phyloP scores from a whole-genome alignment of 2,329 filamentous ascomycete species.

The Neocucurbitaria cava region DNA sequence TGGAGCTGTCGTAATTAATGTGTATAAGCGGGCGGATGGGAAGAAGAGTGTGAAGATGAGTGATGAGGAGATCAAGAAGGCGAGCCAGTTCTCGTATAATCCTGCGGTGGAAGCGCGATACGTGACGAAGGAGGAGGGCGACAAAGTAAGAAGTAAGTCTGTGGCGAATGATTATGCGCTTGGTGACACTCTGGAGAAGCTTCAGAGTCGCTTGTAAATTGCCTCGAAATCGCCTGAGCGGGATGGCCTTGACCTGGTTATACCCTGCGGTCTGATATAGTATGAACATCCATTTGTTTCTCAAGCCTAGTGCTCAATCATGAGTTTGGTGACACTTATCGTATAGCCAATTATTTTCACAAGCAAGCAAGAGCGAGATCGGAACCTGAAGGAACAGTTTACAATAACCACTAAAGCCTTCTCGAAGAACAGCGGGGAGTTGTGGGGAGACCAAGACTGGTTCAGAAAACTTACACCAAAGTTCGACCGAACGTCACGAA shows the following conservation, averaged over 20 bases:
- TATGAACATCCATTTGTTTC: not conserved
- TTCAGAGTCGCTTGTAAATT: conserved; percentile 68
- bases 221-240: not conserved
- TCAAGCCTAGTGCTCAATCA: not conserved
- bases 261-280: not conserved
- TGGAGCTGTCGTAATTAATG: conserved; percentile 85
- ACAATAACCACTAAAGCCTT: no score
- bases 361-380: no score
- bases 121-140: conserved; percentile 78
- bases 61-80: conserved; percentile 68
- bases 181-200: conserved; percentile 75
- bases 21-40: conserved; percentile 86
- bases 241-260: not conserved
- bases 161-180: conserved; percentile 72
- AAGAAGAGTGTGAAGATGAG: conserved; percentile 66
- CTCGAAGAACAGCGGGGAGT: no score
- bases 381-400: no score
- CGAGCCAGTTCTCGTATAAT: conserved; percentile 81
- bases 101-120: conserved; percentile 88
- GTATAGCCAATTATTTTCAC: no score
- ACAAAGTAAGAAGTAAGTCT: conserved; percentile 73
- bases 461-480: no score
- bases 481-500: no score
- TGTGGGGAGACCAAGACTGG: no score
- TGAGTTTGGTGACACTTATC: not conserved